Base-by-base conservation (phyloP, 805 yeast species). In the Zygosaccharomyces rouxii region DNA sequence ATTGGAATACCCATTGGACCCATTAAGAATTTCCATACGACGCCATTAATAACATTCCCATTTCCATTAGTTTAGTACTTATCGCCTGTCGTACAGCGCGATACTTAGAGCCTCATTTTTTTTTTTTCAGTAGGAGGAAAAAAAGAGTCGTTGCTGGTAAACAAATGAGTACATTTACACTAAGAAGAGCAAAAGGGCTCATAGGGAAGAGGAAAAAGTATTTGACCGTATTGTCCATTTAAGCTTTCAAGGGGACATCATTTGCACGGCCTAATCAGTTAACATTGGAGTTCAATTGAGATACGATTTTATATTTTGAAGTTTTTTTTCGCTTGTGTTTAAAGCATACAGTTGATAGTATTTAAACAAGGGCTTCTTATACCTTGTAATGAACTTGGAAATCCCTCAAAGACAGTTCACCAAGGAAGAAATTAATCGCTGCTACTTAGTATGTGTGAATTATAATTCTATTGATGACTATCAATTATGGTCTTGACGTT, bases 401-500 rank as follows among this genome's bases (percentile, higher is more conserved):
- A 58, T 63, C 21, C 67, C 68, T 37, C 60, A 64, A 43, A 56
- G 67, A 35, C 63, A 59, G 40, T 57, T 64, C 18, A 59, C 68
- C 10, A 64, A 60, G 35, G 71, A 67, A 35, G 71, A 67, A 38
- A 60, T 67, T n/a, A 66, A 66, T 42, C 60, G 71, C 35, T 66
- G 70, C 45, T 65, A 65, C 48, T 47, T 64, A 52, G 56, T 53
- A 53, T 48, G 56, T 52, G 29, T 14, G 16, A 22, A 22, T 44
- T 21, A 11, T 22, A 13, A 9, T 14, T 13, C 13, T 19, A 25
- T 33, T 25, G n/a, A 29, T 25, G 14, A 22, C 23, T 19, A 31
- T 38, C 28, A 21, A 26, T n/a, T 31, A 10, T 38, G n/a, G 22
- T n/a, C 23, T 26, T 9, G 30, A 18, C 5, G n/a, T 19, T 16